phyloP scores from a whole-genome alignment of 148 eudicot species.

The Hydrangea macrophylla region DNA sequence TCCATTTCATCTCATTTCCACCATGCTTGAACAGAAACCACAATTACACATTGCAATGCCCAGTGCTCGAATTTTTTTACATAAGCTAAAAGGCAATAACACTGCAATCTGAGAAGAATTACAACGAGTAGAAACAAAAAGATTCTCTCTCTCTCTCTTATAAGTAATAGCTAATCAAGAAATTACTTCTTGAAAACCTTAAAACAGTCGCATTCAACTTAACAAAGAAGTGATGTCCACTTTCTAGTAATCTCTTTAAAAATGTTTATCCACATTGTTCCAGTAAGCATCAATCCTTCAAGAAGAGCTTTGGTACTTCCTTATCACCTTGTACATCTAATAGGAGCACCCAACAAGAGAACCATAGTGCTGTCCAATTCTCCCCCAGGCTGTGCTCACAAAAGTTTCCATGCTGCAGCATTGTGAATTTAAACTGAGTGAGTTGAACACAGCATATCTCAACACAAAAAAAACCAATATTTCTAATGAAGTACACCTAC shows the following conservation, averaged over 20 bases:
- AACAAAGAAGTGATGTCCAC: constrained; percentile 36
- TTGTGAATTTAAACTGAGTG: background rate
- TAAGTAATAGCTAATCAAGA: background rate
- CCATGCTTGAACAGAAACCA: background rate
- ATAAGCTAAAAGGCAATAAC: background rate
- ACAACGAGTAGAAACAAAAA: background rate
- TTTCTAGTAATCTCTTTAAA: constrained; percentile 15
- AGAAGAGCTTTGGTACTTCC: background rate
- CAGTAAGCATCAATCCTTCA: constrained; percentile 16
- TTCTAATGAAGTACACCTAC: too few relatives aligned
- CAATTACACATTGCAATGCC: background rate
- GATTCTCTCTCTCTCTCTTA: background rate
- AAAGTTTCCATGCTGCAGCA: constrained; percentile 58
- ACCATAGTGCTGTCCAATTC: constrained; percentile 5
- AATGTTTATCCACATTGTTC: background rate
- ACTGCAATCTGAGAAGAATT: background rate
- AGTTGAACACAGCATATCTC: constrained; percentile 2
- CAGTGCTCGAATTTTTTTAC: background rate
- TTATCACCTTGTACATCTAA: background rate
- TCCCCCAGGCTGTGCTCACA: constrained; percentile 23
- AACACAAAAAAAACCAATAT: too few relatives aligned
- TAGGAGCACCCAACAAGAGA: constrained; percentile 12
- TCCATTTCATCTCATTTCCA: background rate
- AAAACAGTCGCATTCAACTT: constrained; percentile 11
- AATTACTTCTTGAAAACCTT: constrained; percentile 1